Conservation (phyloP, 2,329 filamentous ascomycete genomes). For the Epichloe festucae region DNA sequence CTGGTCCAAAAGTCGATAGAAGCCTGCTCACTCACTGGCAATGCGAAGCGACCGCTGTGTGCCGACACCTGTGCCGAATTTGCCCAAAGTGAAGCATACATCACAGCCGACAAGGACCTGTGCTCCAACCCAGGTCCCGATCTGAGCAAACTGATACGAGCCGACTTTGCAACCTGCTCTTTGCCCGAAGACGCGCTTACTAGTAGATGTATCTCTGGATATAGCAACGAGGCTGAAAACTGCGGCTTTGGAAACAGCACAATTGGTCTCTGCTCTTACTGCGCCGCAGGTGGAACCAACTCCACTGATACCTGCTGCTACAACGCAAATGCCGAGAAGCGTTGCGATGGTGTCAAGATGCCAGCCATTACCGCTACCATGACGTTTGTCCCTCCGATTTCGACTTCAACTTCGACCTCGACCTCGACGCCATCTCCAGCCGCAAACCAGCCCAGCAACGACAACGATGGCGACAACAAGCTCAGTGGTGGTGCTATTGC, state of each 20-base stretch:
- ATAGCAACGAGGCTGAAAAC: slow-evolving; percentile 69
- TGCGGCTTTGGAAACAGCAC: slow-evolving; percentile 69
- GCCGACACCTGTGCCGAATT: slow-evolving; percentile 80
- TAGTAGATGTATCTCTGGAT: slow-evolving; percentile 60
- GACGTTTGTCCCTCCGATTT: slow-evolving; percentile 37
- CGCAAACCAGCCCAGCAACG: slow-evolving; percentile 12
- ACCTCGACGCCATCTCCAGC: slow-evolving; percentile 19
- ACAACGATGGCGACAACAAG: slow-evolving; percentile 18
- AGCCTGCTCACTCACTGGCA: slow-evolving; percentile 52
- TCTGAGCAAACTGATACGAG: slow-evolving; percentile 65
- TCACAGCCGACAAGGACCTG: slow-evolving; percentile 59
- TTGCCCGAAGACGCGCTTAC: slow-evolving; percentile 70
- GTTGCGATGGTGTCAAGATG: slow-evolving; percentile 64
- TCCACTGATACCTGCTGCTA: slow-evolving; percentile 93
- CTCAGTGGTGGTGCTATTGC: slow-evolving; percentile 82
- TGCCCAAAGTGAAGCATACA: slow-evolving; percentile 77
- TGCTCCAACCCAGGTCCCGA: slow-evolving; percentile 55
- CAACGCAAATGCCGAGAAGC: slow-evolving; percentile 58
- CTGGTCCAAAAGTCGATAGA: slow-evolving; percentile 80
- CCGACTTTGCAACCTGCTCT: slow-evolving; percentile 85
- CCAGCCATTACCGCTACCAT: slow-evolving; percentile 63
- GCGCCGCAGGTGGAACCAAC: slow-evolving; percentile 69
- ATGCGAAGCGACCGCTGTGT: slow-evolving; percentile 63
- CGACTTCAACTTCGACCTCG: slow-evolving; percentile 30
- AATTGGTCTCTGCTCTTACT: slow-evolving; percentile 76